phyloP scores from a whole-genome alignment of 1,139 yeast genomes.

The Suhomyces bolitotheri region DNA sequence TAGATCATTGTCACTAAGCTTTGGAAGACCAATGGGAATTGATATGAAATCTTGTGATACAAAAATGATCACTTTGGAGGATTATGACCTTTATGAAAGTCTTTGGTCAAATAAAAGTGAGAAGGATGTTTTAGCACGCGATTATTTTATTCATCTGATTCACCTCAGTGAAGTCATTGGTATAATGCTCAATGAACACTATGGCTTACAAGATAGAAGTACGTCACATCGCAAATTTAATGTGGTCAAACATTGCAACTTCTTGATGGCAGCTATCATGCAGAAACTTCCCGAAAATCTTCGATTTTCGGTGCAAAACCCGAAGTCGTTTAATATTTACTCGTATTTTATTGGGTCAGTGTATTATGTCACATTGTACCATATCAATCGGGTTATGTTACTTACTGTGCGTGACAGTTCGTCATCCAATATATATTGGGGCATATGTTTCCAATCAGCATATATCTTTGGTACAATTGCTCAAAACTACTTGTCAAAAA shows the following conservation, averaged over 20 bases:
- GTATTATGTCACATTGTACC: conserved; percentile 16
- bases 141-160: conserved; percentile 12
- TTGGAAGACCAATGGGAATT: conserved; percentile 15
- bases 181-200: conserved; percentile 13
- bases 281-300: conserved; percentile 12
- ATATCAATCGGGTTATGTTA: conserved; percentile 16
- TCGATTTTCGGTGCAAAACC: conserved; percentile 11
- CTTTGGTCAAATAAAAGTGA: conserved; percentile 7
- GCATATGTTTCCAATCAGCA: conserved; percentile 16
- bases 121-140: conserved; percentile 10
- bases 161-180: conserved; percentile 15
- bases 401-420: conserved; percentile 7
- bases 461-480: conserved; percentile 13
- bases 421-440: conserved; percentile 14
- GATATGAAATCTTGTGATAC: conserved; percentile 9
- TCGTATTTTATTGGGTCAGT: conserved; percentile 13
- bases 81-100: conserved; percentile 13
- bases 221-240: conserved; percentile 9
- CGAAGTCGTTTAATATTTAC: conserved; percentile 12
- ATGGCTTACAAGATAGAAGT: conserved; percentile 4
- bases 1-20: conserved; percentile 15
- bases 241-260: conserved; percentile 16
- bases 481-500: conserved; percentile 10
- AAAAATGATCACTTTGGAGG: conserved; percentile 11
- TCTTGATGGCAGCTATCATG: conserved; percentile 15